Evolutionary conservation across 73 alveolate species (phyloP).

Genomic region (Paramecium tetraurelia): DNA sequence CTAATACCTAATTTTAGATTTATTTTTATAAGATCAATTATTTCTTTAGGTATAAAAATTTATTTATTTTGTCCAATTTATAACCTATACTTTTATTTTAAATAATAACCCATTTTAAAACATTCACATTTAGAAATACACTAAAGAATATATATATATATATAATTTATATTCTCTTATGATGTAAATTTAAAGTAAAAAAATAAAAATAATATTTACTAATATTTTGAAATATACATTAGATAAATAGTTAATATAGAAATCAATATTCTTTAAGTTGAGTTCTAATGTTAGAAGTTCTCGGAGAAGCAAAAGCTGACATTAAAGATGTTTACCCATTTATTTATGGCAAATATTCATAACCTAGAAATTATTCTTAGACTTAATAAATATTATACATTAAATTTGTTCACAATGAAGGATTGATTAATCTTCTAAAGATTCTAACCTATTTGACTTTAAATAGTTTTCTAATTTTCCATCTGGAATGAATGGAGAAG

Average conservation of each 20-base stretch:
- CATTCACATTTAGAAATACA: not conserved
- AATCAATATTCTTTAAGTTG: not conserved
- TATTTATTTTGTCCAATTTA: no score
- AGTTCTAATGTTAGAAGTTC: not conserved
- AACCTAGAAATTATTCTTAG: not conserved
- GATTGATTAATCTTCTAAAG: constrained; percentile 18
- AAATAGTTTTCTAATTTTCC: constrained; percentile 23
- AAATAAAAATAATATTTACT: not conserved
- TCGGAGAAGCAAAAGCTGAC: not conserved
- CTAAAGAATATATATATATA: no score
- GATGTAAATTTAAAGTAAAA: not conserved
- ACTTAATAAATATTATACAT: not conserved
- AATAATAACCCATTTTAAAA: no score
- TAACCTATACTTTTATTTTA: no score
- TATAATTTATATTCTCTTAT: no score
- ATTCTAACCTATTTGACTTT: constrained; percentile 26
- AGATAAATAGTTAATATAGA: not conserved
- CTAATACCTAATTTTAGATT: no score
- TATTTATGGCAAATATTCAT: not conserved
- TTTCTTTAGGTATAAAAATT: no score
- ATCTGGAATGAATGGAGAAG: constrained; percentile 79
- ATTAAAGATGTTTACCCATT: not conserved
- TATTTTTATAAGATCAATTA: no score
- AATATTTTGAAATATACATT: not conserved
- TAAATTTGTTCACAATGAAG: not conserved